A percentile compares a stretch with the other conserved stretches of the same genome.
These are phyloP conservation scores for Rhizophora mangle DNA, from an alignment of 345 rosid genomes.

Conservation along the genomic window DNA sequence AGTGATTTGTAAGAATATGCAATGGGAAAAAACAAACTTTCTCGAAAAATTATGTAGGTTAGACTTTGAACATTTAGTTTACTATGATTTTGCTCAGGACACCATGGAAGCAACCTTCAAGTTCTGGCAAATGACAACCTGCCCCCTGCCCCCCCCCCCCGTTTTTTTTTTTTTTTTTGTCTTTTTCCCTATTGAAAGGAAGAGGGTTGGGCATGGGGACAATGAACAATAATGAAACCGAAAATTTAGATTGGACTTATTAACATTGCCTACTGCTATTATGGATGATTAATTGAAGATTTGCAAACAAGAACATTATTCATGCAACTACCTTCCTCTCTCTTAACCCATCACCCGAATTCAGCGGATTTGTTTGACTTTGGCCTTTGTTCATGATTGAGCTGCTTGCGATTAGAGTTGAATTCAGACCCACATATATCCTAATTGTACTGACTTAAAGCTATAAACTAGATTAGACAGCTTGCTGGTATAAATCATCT, in stretches of 20 bases:
- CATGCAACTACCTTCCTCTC: not conserved
- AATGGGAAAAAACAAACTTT: too few relatives aligned
- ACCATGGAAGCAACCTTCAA: too few relatives aligned
- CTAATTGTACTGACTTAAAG: not conserved
- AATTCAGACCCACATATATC: not conserved
- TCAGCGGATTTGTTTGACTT: not conserved
- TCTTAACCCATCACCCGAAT: not conserved
- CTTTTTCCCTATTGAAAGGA: too few relatives aligned
- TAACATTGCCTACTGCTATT: not conserved
- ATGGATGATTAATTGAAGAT: not conserved
- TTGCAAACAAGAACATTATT: not conserved
- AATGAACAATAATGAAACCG: not conserved
- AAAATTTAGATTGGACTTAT: not conserved
- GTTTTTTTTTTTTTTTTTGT: too few relatives aligned
- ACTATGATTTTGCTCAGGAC: too few relatives aligned
- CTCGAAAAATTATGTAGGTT: too few relatives aligned
- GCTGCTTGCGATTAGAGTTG: not conserved
- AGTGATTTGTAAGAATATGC: too few relatives aligned
- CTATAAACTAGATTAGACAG: not conserved
- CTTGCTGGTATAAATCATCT: not conserved
- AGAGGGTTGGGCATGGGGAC: too few relatives aligned
- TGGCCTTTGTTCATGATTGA: not conserved
- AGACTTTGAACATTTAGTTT: too few relatives aligned
- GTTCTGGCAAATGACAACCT: too few relatives aligned
- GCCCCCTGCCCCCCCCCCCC: too few relatives aligned